A percentile compares a stretch with the other conserved stretches of the same genome.
These are phyloP conservation scores for Rehmannia glutinosa DNA, from an alignment of 257 asterid genomes.

Conservation along the genomic window DNA sequence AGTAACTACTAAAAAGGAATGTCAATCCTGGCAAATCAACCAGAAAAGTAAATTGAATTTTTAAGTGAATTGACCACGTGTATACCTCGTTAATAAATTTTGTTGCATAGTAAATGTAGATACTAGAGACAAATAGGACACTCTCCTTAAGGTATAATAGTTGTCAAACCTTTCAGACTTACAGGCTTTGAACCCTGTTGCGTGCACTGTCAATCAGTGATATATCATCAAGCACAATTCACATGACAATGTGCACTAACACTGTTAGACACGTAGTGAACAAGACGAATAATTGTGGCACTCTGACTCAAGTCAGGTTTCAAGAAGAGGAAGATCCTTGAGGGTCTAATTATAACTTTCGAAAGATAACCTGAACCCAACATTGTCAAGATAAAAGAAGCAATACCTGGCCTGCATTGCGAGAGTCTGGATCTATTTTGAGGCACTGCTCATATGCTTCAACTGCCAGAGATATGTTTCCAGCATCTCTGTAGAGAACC, in stretches of 20 bases:
- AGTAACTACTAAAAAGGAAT: not conserved
- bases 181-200: not conserved
- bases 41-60: not conserved
- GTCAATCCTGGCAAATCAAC: not conserved
- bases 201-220: not conserved
- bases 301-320: not conserved
- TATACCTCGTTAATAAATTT: not conserved
- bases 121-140: not conserved
- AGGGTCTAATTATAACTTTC: not conserved
- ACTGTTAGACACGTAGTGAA: slow-evolving; percentile 2
- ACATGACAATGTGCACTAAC: not conserved
- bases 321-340: not conserved
- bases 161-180: not conserved
- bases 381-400: slow-evolving; percentile 16
- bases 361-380: slow-evolving; percentile 9
- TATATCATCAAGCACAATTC: not conserved
- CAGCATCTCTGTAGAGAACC: slow-evolving; percentile 98
- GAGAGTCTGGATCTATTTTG: slow-evolving; percentile 97
- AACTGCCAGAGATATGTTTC: slow-evolving; percentile 88
- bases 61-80: not conserved
- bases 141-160: not conserved
- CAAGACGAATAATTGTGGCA: not conserved
- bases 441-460: slow-evolving; percentile 99
- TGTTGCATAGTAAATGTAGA: not conserved
- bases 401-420: slow-evolving; percentile 98